Conservation (phyloP, 108 stramenopile genomes). For the Nannochloropsis salina region DNA sequence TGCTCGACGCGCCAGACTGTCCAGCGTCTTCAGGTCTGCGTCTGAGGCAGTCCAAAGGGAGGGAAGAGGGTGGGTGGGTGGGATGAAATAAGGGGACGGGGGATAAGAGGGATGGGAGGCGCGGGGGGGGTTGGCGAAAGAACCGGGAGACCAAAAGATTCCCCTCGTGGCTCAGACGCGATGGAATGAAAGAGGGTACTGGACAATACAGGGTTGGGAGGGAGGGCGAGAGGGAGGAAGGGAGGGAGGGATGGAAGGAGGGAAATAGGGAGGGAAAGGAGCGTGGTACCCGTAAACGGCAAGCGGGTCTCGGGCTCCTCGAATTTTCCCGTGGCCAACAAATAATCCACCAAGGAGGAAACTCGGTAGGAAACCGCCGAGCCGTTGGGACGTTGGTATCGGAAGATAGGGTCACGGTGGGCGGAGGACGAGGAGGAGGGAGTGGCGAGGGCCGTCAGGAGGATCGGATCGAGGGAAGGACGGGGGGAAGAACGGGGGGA, state of each 20-base stretch:
- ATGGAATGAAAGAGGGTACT: background rate
- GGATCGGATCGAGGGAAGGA: background rate
- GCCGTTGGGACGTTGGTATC: slow-evolving; percentile 49
- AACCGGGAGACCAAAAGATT: no score
- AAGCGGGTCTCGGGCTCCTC: slow-evolving; percentile 32
- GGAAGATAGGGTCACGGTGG: slow-evolving; percentile 21
- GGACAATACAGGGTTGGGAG: background rate
- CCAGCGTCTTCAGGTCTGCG: background rate
- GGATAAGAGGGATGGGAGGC: no score
- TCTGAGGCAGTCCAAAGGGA: background rate
- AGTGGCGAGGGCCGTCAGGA: background rate
- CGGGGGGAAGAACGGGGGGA: background rate
- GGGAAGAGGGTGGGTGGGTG: background rate
- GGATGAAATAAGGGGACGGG: background rate
- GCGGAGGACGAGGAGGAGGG: slow-evolving; percentile 1
- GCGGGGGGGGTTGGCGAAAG: no score
- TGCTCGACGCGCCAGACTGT: background rate
- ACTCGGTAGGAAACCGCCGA: slow-evolving; percentile 25
- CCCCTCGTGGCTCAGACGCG: no score
- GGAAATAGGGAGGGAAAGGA: slow-evolving; percentile 35
- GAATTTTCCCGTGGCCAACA: slow-evolving; percentile 30
- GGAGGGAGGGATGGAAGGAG: slow-evolving; percentile 21
- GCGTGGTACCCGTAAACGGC: slow-evolving; percentile 32
- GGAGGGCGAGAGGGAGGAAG: background rate
- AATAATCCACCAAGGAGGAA: slow-evolving; percentile 24